Conservation (phyloP, 768 basidiomycete genomes). For the Rhodocollybia butyracea region DNA sequence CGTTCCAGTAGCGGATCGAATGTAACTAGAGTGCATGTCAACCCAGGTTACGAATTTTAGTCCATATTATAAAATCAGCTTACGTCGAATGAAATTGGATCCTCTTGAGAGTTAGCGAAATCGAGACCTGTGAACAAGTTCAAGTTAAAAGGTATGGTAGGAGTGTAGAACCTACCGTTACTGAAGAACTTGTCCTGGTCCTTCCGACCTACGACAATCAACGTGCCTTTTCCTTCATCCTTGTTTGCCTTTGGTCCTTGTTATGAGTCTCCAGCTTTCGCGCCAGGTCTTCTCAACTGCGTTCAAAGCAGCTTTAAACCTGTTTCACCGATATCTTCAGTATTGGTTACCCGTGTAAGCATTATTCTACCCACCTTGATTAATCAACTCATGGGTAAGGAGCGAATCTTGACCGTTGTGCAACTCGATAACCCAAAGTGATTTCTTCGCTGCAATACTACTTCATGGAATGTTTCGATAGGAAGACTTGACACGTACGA, state of each 20-base stretch:
- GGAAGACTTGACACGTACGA: slow-evolving; percentile 36
- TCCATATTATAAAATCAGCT: slow-evolving; percentile 12
- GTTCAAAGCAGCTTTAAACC: slow-evolving; percentile 68
- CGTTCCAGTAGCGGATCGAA: slow-evolving; percentile 72
- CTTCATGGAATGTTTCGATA: background rate
- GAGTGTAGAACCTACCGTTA: too few relatives aligned
- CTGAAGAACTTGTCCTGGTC: slow-evolving; percentile 88
- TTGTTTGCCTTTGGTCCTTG: slow-evolving; percentile 34
- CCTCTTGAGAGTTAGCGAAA: slow-evolving; percentile 44
- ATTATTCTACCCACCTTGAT: too few relatives aligned
- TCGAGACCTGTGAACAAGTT: slow-evolving; percentile 51
- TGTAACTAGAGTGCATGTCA: slow-evolving; percentile 41
- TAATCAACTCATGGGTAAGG: slow-evolving; percentile 55
- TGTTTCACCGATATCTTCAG: too few relatives aligned
- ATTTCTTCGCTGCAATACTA: slow-evolving; percentile 44
- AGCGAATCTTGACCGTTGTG: slow-evolving; percentile 78
- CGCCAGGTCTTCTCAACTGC: slow-evolving; percentile 73
- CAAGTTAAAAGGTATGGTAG: too few relatives aligned
- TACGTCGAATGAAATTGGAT: slow-evolving; percentile 68
- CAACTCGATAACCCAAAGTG: slow-evolving; percentile 75
- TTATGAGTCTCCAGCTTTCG: slow-evolving; percentile 41
- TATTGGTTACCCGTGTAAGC: too few relatives aligned
- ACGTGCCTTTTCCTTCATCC: slow-evolving; percentile 58
- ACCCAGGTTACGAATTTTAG: background rate
- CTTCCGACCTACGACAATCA: slow-evolving; percentile 73